Conservation (phyloP, 441 rosid species). For the Viola pubescens region DNA sequence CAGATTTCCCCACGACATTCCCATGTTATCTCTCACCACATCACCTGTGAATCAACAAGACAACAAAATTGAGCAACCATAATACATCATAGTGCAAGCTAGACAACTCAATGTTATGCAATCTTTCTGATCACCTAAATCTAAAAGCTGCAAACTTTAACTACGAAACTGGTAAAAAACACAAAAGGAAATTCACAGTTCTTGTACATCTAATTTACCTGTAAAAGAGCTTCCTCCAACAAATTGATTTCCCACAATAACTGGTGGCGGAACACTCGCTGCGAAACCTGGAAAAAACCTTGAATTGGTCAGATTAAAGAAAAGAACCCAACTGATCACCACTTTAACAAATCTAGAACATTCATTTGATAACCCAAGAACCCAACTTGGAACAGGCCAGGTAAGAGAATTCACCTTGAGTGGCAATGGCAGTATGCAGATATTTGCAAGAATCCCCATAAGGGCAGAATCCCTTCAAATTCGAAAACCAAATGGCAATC, state of each 20-base stretch:
- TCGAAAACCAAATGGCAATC: not conserved
- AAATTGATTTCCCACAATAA: conserved; percentile 18
- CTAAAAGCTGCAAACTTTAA: conserved; percentile 1
- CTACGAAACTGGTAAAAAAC: not conserved
- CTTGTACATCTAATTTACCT: conserved; percentile 15
- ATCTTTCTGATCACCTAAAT: not conserved
- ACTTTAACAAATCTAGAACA: no score
- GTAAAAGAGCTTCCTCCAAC: conserved; percentile 22
- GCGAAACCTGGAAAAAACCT: conserved; percentile 2
- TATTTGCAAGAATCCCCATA: conserved; percentile 77
- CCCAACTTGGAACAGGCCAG: no score
- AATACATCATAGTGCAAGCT: not conserved
- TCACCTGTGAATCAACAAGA: conserved; percentile 30
- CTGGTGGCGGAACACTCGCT: conserved; percentile 14
- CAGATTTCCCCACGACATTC: conserved; percentile 63
- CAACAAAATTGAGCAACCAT: not conserved
- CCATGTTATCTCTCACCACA: conserved; percentile 29
- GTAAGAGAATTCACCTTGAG: conserved; percentile 18
- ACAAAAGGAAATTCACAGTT: not conserved
- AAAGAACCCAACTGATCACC: no score
- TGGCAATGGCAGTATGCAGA: conserved; percentile 29
- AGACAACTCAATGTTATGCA: no score
- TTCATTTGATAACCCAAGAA: no score
- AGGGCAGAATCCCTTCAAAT: conserved; percentile 65
- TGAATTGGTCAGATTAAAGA: no score